Evolutionary conservation across 139 green algal species (phyloP).

Genomic region (Auxenochlorella pyrenoidosa): DNA sequence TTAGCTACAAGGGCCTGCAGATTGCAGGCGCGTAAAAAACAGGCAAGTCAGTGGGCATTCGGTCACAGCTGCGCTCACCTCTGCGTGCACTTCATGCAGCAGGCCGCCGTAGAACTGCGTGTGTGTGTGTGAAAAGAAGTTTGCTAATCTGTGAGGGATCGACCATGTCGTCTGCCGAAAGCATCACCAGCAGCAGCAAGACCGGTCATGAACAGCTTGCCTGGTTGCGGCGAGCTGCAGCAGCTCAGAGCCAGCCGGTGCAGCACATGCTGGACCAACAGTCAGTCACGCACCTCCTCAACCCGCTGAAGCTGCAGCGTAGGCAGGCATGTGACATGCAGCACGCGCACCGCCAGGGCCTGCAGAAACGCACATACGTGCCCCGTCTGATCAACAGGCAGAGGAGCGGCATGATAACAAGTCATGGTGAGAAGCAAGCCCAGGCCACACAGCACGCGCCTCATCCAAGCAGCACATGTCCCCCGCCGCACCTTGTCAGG

Average conservation of each 20-base stretch:
- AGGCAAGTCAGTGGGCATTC: no score
- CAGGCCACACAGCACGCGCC: no score
- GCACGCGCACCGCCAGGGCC: conserved; percentile 12
- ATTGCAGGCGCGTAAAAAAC: no score
- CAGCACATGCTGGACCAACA: background rate
- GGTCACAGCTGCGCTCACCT: background rate
- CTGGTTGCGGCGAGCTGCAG: background rate
- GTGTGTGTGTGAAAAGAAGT: background rate
- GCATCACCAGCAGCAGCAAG: no score
- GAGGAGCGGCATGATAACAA: background rate
- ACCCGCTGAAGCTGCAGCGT: conserved; percentile 14
- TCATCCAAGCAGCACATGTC: no score
- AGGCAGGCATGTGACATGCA: conserved; percentile 37
- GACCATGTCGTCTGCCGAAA: background rate
- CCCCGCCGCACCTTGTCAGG: background rate
- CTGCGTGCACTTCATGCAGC: conserved; percentile 20
- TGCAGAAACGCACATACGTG: background rate
- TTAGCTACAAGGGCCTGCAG: no score
- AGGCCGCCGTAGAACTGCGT: conserved; percentile 24
- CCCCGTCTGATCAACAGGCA: background rate
- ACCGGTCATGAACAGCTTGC: no score
- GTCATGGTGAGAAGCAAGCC: no score
- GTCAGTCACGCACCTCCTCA: background rate
- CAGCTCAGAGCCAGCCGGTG: background rate
- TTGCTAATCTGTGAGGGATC: background rate